Evolutionary conservation across 345 rosid genomes (phyloP).

Genomic region (Eucalyptus viminalis): DNA sequence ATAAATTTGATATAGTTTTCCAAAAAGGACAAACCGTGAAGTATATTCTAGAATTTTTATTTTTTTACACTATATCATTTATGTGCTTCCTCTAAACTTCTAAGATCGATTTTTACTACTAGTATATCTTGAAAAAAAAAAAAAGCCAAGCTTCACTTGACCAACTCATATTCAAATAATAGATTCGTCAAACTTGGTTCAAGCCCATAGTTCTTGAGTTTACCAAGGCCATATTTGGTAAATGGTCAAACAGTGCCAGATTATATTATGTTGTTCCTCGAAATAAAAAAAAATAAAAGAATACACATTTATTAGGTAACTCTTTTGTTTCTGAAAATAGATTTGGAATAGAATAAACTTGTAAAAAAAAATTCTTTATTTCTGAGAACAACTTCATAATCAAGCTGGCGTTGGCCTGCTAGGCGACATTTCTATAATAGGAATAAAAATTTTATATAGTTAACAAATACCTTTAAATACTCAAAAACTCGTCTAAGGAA

Average conservation of each 20-base stretch:
- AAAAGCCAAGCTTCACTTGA: not conserved
- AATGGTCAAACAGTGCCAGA: fast-evolving
- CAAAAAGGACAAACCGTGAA: not conserved
- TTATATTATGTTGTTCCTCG: no score
- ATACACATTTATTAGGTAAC: no score
- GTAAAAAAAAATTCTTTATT: no score
- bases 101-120: not conserved
- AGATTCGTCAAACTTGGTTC: not conserved
- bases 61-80: not conserved
- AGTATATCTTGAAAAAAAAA: not conserved
- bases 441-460: fast-evolving
- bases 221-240: not conserved
- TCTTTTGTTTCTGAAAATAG: no score
- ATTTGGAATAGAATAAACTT: no score
- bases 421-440: fast-evolving
- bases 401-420: fast-evolving
- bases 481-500: no score
- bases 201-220: not conserved
- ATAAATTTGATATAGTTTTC: not conserved
- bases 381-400: fast-evolving
- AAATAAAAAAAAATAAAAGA: no score
- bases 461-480: no score
- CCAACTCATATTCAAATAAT: not conserved
- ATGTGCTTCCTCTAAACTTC: not conserved
- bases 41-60: not conserved